A percentile compares a stretch with the other conserved stretches of the same genome.
phyloP scores from a whole-genome alignment of 75 land plant genomes.

The Pinus taeda region DNA sequence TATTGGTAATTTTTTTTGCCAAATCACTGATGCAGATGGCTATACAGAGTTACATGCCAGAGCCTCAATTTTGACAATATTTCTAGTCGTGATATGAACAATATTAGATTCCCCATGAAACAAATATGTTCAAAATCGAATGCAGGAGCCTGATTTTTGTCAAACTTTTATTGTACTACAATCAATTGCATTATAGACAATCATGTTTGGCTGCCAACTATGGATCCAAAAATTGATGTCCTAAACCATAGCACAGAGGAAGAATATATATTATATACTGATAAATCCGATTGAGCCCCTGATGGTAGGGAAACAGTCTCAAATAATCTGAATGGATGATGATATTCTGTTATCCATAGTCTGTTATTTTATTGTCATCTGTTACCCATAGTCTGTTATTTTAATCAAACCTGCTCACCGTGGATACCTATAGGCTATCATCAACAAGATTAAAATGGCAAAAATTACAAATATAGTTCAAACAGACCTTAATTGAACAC shows the following conservation, averaged over 20 bases:
- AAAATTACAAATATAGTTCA: background rate
- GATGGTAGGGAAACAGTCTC: background rate
- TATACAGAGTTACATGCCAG: background rate
- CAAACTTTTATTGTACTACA: background rate
- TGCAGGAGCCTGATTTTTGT: background rate
- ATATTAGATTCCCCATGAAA: background rate
- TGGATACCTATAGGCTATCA: background rate
- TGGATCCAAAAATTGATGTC: background rate
- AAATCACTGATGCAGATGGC: background rate
- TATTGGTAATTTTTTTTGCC: background rate
- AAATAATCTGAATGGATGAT: background rate
- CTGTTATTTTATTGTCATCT: background rate
- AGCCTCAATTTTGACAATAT: background rate
- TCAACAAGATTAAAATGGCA: background rate
- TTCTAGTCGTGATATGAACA: background rate
- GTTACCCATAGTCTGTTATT: background rate
- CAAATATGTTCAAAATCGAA: background rate
- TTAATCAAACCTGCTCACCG: background rate
- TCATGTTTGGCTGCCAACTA: background rate
- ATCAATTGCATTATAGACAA: background rate
- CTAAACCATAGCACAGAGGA: background rate
- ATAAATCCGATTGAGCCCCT: background rate
- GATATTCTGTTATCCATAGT: background rate
- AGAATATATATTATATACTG: too few species aligned
- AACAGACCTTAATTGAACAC: background rate